Evolutionary conservation across 352 stramenopile species (phyloP).

Genomic region (Phytophthora niederhauseri): DNA sequence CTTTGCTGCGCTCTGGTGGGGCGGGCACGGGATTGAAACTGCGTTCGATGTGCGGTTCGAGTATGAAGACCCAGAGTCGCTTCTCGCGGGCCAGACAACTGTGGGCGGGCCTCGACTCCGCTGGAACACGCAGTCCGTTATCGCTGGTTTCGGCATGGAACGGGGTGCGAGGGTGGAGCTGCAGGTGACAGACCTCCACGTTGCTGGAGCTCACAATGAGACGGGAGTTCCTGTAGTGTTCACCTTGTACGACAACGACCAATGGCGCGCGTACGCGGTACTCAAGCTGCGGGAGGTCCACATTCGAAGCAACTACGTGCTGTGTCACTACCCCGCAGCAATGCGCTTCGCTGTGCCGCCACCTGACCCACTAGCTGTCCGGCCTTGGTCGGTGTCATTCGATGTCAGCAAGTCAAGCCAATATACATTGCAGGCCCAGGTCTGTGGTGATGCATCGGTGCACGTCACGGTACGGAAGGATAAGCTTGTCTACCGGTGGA

Average conservation of each 20-base stretch:
- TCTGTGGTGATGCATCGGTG: slow-evolving; percentile 57
- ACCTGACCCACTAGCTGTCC: slow-evolving; percentile 3
- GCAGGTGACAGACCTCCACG: slow-evolving; percentile 31
- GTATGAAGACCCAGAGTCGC: slow-evolving; percentile 15
- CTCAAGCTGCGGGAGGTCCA: slow-evolving; percentile 65
- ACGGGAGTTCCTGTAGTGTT: slow-evolving; percentile 52
- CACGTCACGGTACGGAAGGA: slow-evolving; percentile 43
- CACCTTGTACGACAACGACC: slow-evolving; percentile 62
- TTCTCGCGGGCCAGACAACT: slow-evolving; percentile 1
- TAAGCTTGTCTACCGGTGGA: not conserved
- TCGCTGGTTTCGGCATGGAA: slow-evolving; percentile 70
- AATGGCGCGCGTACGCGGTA: slow-evolving; percentile 68
- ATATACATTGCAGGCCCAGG: slow-evolving; percentile 69
- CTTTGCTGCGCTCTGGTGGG: not conserved
- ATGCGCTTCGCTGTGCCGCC: slow-evolving; percentile 52
- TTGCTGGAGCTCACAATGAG: not conserved
- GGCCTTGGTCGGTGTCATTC: slow-evolving; percentile 35
- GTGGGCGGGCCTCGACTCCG: slow-evolving; percentile 31
- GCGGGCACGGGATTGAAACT: slow-evolving; percentile 15
- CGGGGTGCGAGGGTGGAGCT: slow-evolving; percentile 47
- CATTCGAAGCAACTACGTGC: slow-evolving; percentile 53
- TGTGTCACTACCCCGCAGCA: slow-evolving; percentile 64
- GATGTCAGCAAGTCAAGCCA: slow-evolving; percentile 50
- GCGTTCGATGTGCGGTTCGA: slow-evolving; percentile 13
- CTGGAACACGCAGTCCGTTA: slow-evolving; percentile 70